Percentiles rank a stretch among this genome's conserved stretches.
These are phyloP conservation scores for Allium cepa DNA, from an alignment of 106 monocot species.

Conservation along the genomic window DNA sequence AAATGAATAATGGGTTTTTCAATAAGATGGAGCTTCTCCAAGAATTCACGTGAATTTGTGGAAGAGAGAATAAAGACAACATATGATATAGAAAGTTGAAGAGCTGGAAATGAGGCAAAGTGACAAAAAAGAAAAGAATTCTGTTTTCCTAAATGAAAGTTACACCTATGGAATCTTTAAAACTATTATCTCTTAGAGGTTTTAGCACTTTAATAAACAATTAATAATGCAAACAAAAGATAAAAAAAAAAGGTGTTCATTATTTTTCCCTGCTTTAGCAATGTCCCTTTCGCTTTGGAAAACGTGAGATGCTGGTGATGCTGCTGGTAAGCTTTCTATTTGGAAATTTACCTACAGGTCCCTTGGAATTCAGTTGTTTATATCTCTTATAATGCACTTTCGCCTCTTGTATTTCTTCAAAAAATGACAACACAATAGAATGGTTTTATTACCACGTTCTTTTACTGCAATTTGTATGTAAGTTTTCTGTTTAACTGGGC, in stretches of 20 bases:
- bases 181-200: background rate
- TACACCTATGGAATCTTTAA: too few species aligned
- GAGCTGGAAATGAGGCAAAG: conserved; percentile 20
- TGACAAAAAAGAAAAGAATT: conserved; percentile 14
- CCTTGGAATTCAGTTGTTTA: too few species aligned
- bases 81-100: background rate
- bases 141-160: background rate
- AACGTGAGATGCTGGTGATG: background rate
- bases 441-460: too few species aligned
- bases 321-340: background rate
- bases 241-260: background rate
- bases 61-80: conserved; percentile 6
- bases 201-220: background rate
- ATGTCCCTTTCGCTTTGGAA: conserved; percentile 2
- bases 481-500: too few species aligned
- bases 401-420: too few species aligned
- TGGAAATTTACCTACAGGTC: too few species aligned
- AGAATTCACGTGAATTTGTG: conserved; percentile 13
- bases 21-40: background rate
- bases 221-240: background rate
- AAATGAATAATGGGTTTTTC: background rate
- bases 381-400: too few species aligned
- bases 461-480: too few species aligned
- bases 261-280: background rate
- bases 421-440: too few species aligned